Evolutionary conservation across 2,329 filamentous ascomycete species (phyloP), one percentile per base, ranked within the genome.

Genomic region (Monascus ruber): DNA sequence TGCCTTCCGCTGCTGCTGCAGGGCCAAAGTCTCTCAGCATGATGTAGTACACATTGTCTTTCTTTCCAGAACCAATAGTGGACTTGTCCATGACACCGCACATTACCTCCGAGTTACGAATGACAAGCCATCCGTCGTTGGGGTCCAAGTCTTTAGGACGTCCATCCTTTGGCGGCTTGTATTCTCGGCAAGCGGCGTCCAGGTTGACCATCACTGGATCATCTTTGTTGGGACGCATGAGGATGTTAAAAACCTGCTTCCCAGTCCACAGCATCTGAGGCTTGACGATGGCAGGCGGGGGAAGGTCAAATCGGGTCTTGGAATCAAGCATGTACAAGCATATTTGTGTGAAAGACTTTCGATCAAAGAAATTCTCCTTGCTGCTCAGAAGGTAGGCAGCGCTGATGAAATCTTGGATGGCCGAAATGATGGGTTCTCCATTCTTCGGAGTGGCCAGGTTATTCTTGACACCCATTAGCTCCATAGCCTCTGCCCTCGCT

Each of bases 361-460:
- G 79, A 52, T 94, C 86, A 54, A 84, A 94, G 63, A 98, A 96
- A 41, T 80, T 77, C 58, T 96, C 89, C 58, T 96, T 96, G 62
- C 81, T 84, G 52, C 86, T 94, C 25, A 96, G 71, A 4, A 96
- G 68, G 56, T 87, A 98, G 0, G 91, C 85, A 4, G 88, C 88
- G 25, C 89, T 96, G 52, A 98, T 96, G 66, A 98, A 98, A 71
- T 98, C 91, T 56, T 98, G 91, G 26, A 94, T 98, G n/a, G 91
- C 89, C 11, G 88, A 87, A 66, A 98, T 96, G 52, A 98, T 94
- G 1, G 91, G 91, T 51, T 94, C 89, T 57, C 91, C 91, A 65
- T 96, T 96, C 64, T 95, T 95, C 1, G 91, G 91, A 0, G 91
- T 98, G 3, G 83, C 83, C 42, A 98, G 65, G 59, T 98, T 98